These are phyloP conservation scores for Sutorius australiensis DNA, from an alignment of 768 basidiomycete species.

Conservation along the genomic window DNA sequence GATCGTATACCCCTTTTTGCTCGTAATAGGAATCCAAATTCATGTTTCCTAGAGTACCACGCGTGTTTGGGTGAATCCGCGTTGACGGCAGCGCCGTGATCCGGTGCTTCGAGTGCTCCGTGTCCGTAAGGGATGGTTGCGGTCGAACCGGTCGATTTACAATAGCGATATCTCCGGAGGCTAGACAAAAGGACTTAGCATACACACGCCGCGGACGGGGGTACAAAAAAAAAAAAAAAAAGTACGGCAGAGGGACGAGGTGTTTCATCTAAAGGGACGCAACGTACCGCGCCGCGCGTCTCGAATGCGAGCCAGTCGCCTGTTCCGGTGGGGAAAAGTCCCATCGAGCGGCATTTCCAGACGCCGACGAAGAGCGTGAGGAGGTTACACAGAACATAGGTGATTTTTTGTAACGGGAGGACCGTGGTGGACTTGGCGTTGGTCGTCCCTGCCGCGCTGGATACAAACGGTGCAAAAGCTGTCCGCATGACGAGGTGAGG, in stretches of 20 bases:
- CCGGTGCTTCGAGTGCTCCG: background rate
- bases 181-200: slow-evolving; percentile 21
- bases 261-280: too few species aligned
- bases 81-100: background rate
- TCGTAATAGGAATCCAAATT: slow-evolving; percentile 18
- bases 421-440: slow-evolving; percentile 37
- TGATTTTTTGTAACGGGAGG: slow-evolving; percentile 65
- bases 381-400: slow-evolving; percentile 69
- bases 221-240: background rate
- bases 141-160: slow-evolving; percentile 5
- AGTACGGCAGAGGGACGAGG: too few species aligned
- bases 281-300: slow-evolving; percentile 58
- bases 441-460: slow-evolving; percentile 32
- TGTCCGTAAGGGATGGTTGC: background rate
- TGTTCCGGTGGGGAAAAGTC: slow-evolving; percentile 82
- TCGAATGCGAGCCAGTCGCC: slow-evolving; percentile 97
- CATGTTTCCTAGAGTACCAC: slow-evolving; percentile 5
- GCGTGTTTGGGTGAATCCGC: too few species aligned
- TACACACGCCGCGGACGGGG: background rate
- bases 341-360: slow-evolving; percentile 94
- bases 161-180: slow-evolving; percentile 44
- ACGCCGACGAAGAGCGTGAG: slow-evolving; percentile 79
- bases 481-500: background rate
- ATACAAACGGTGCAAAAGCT: slow-evolving; percentile 74
- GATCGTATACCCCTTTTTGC: slow-evolving; percentile 18